Base-by-base conservation (phyloP, 441 rosid species). In the Populus trichocarpa region DNA sequence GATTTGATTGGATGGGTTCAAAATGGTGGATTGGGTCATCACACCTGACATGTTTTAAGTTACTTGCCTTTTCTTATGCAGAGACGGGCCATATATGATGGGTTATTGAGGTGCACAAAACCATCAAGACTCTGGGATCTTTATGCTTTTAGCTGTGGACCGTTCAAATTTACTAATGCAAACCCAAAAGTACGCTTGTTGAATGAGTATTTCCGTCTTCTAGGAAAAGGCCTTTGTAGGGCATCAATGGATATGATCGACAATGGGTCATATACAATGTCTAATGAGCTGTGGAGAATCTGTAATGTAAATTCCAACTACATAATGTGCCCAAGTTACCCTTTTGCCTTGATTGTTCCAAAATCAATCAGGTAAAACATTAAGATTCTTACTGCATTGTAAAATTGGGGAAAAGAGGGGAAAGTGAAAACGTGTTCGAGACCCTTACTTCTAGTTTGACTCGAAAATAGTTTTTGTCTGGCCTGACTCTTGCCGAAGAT, bases 131-230 rank as follows among this genome's bases (percentile, higher is more conserved):
- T 91, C 80, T 84, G 97, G 95, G 96, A 97, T 89, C 93, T 92
- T 81, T 97, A 92, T 84, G 90, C 97, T 26, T 95, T 97, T 90
- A 61, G 92, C 77, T 86, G 90, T 80, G 97, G 97, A 50, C 87
- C 96, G 78, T 90, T 91, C 85, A 92, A 84, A 78, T 95, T 80
- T 81, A 77, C 85, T 74, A 91, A 90, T 84, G 70, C 84, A 28
- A 89, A 86, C 81, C 98, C 98, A 77, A 95, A 92, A 89, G 88
- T 91, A 85, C 93, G 95, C 42, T 82, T 97, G 86, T 85, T 97
- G 90, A 91, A 90, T 83, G 99, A 97, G 86, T 97, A 93, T 83
- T 95, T 93, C 73, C 98, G 99, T 78, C 97, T 95, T 83, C 90
- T 97, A 69, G 93, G 97, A 78, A 88, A 82, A 83, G 79, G 84